Evolutionary conservation across 2,329 filamentous ascomycete species (phyloP), one percentile per base, ranked within the genome.

Genomic region (Alternaria sp.): DNA sequence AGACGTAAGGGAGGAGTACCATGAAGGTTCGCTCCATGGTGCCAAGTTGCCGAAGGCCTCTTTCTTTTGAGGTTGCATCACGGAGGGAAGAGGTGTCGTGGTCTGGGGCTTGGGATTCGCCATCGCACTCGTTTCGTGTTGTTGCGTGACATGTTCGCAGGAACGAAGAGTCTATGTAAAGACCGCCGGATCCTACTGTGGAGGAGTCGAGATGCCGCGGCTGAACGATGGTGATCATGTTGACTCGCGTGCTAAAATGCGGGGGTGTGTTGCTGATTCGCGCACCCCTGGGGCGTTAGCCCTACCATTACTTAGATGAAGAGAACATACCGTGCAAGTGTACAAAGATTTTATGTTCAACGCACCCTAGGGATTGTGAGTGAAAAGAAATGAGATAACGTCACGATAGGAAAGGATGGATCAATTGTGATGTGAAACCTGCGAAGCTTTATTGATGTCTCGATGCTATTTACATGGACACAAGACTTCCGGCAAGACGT

Each of bases 11-110:
- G 79, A 78, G 62, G 79, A 78, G 63, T 76, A 80, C 80, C 80
- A 83, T n/a, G 81, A 76, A 7, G 81, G 81, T 58, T 83, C 81
- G 51, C 72, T 74, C 81, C 81, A 83, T 4, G 81, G 81, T 7
- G 69, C 71, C n/a, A 75, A 66, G 54, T 77, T 76, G 30, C 74
- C 75, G 26, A 77, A 75, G 3, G 73, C 70, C 48, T 76, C 72
- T 30, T 69, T 73, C 46, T 71, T 73, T 32, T 54, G 42, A 18
- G 62, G 28, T 11, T 59, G 20, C 67, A 71, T 75, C 51, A 63
- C 42, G 59, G 66, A 63, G 47, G 65, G 47, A 47, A 65, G 58
- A 16, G 62, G 58, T 4, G 62, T 43, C 39, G 61, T 59, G 18
- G 46, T 59, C n/a, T 61, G 11, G 56, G 66, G 51, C 30, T 61